Conservation (phyloP, 495 filamentous ascomycete genomes). For the Baudoinia panamericana region DNA sequence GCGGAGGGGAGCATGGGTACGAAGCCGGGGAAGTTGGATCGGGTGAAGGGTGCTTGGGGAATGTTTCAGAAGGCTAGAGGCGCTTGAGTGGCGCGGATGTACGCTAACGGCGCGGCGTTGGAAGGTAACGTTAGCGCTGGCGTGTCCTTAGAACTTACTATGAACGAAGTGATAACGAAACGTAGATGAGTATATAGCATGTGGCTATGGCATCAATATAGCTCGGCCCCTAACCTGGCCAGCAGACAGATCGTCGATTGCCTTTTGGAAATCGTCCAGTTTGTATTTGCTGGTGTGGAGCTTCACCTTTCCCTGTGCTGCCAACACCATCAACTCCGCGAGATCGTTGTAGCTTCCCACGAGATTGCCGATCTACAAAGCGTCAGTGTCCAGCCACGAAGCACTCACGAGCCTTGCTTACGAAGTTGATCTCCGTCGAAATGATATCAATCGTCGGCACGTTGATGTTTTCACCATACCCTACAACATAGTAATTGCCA, state of each 20-base stretch:
- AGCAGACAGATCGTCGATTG: slow-evolving; percentile 5
- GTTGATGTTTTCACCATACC: slow-evolving; percentile 4
- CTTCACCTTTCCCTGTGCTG: slow-evolving; percentile 9
- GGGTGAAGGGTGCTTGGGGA: slow-evolving; percentile 49
- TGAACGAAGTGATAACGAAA: no score
- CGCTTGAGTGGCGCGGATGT: no score
- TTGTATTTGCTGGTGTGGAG: slow-evolving; percentile 12
- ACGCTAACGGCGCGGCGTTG: no score
- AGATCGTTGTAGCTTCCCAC: slow-evolving; percentile 10
- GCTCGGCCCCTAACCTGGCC: slow-evolving; percentile 3
- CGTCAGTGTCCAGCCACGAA: neutral
- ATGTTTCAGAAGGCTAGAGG: slow-evolving; percentile 14
- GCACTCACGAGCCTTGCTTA: no score
- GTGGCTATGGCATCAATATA: neutral
- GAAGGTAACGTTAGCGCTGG: no score
- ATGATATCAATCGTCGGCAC: slow-evolving; percentile 13
- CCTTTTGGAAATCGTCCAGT: slow-evolving; percentile 9
- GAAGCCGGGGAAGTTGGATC: slow-evolving; percentile 45
- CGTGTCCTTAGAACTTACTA: no score
- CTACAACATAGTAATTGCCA: slow-evolving; percentile 13
- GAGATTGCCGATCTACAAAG: neutral
- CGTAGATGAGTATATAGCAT: no score
- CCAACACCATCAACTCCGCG: slow-evolving; percentile 10
- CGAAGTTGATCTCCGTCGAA: slow-evolving; percentile 11
- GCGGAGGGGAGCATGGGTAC: slow-evolving; percentile 46